Percentiles rank a stretch among this genome's conserved stretches.
Evolutionary conservation across 306 rosid species (phyloP).

Genomic region (Glycine soja): DNA sequence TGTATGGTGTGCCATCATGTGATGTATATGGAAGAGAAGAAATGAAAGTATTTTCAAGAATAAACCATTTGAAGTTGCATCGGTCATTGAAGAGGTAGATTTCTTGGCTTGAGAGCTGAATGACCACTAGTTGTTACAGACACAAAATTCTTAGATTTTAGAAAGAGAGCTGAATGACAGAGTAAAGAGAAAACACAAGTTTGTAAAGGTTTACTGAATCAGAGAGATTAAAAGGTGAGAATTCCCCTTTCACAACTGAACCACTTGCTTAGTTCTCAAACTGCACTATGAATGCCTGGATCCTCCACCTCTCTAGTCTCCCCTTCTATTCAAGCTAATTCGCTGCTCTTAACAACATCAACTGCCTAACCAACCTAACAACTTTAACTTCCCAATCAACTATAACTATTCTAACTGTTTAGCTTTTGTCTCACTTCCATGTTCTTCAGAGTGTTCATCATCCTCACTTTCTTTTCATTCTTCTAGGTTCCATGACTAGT

Average conservation of each 20-base stretch:
- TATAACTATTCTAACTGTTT: neutral
- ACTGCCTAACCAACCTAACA: neutral
- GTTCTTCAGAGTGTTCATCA: neutral
- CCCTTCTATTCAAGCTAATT: neutral
- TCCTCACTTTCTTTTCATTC: conserved; percentile 9
- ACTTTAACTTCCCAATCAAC: neutral
- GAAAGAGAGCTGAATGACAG: neutral
- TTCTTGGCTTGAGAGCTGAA: neutral
- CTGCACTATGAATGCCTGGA: neutral
- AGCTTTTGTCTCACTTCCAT: neutral
- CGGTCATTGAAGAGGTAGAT: too few relatives aligned
- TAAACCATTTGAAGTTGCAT: too few relatives aligned
- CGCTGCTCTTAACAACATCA: neutral
- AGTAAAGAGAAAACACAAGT: neutral
- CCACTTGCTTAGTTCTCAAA: neutral
- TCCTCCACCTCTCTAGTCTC: neutral
- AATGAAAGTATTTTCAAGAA: too few relatives aligned
- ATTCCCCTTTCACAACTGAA: neutral
- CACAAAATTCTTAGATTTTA: neutral
- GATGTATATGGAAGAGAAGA: too few relatives aligned
- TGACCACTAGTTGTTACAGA: neutral
- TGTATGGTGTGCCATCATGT: too few relatives aligned
- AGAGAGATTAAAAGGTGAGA: neutral
- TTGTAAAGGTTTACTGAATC: neutral
- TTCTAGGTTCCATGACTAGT: conserved; percentile 4